Evolutionary conservation across 2,329 filamentous ascomycete genomes (phyloP), one percentile per base, ranked within the genome.

Genomic region (Fusarium sp.): DNA sequence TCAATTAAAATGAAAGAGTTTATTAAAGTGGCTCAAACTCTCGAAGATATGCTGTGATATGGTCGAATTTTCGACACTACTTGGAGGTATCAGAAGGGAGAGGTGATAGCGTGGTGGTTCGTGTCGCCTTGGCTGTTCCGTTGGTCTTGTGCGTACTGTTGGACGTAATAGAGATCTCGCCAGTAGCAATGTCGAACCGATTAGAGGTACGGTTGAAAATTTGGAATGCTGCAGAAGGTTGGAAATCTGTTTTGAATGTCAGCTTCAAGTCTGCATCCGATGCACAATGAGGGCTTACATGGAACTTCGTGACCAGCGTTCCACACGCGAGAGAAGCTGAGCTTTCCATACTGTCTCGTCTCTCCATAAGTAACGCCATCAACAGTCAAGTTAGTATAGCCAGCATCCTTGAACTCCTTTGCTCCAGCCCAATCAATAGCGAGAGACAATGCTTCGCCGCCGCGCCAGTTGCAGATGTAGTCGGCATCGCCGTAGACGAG

Each of bases 391-490:
- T 57, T 49, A 5, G 54, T 57, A 19, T 66, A 66, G 5, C 53
- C 58, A 24, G 53, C 54, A 33, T 62, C 51, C 4, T 21, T 39
- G 34, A 66, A 66, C 1, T 56, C 42, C 1, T 53, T 22, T 3
- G 44, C 13, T 11, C 54, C 58, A 3, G 47, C 34, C 39, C 54
- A 66, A 7, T 62, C 31, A 6, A 49, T 47, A 0, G 57, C 44
- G 5, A 66, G 53, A 2, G 62, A 66, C 9, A 62, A 43, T 2
- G 58, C 58, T 24, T 66, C 62, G 7, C 62, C 62, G 4, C 62
- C 62, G 14, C 43, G 45, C 62, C 62, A 66, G 49, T 66, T 66
- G 45, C 57, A 62, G 8, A 66, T 62, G 11, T 66, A 66, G 15
- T 66, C 62, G 9, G 62, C 62, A 11, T 66, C 62, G 7, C 62